These are phyloP conservation scores for Penicillium arizonense DNA, from an alignment of 495 filamentous ascomycete species.

Conservation along the genomic window DNA sequence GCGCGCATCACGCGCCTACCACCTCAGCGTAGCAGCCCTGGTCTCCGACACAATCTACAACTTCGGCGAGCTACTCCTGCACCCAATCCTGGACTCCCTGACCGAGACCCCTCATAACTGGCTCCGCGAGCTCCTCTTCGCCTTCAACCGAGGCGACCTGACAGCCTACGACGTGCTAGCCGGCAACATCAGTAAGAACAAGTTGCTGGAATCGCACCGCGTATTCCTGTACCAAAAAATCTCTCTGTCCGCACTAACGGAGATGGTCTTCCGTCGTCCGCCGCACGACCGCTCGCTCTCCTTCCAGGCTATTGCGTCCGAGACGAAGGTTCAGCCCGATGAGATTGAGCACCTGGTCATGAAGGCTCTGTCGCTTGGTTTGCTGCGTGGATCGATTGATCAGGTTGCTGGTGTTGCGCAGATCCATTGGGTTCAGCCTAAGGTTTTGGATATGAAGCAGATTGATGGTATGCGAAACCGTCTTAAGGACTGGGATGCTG, in stretches of 20 bases:
- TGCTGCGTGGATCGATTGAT: conserved; percentile 91
- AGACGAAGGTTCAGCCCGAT: conserved; percentile 86
- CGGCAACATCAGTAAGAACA: conserved; percentile 71
- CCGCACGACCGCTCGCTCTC: conserved; percentile 94
- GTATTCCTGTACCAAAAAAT: conserved; percentile 95
- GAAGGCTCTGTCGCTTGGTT: conserved; percentile 91
- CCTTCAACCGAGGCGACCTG: conserved; percentile 95
- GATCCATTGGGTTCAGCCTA: conserved; percentile 99
- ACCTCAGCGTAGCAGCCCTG: conserved; percentile 87
- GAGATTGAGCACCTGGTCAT: conserved; percentile 98
- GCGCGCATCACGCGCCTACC: conserved; percentile 79
- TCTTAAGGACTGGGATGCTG: conserved; percentile 90
- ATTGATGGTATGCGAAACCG: conserved; percentile 90
- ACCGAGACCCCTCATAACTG: conserved; percentile 64
- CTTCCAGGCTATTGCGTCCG: conserved; percentile 79
- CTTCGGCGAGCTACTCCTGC: conserved; percentile 96
- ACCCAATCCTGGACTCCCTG: conserved; percentile 90
- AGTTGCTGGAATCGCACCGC: conserved; percentile 74
- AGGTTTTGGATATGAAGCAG: conserved; percentile 92
- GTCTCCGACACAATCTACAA: conserved; percentile 97
- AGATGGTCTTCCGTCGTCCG: conserved; percentile 92
- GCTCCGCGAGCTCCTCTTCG: conserved; percentile 91
- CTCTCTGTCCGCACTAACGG: conserved; percentile 89
- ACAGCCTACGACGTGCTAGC: conserved; percentile 78
- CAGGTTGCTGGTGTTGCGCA: conserved; percentile 91